These are phyloP conservation scores for Colletotrichum agaves DNA, from an alignment of 2,329 filamentous ascomycete species.

Conservation along the genomic window DNA sequence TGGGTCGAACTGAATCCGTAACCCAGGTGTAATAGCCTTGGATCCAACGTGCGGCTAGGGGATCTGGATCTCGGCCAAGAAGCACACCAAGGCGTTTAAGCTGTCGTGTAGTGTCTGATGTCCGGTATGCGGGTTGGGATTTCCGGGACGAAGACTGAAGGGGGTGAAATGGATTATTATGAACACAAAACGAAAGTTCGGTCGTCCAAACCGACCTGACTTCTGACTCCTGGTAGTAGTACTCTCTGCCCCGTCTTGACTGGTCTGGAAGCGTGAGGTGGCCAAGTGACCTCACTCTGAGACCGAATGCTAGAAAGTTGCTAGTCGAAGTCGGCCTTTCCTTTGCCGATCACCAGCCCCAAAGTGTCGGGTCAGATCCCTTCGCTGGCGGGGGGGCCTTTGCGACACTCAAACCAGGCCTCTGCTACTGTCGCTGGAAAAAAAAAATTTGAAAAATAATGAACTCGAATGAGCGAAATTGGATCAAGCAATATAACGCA, in stretches of 20 bases:
- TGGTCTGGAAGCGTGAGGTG: slow-evolving; percentile 5
- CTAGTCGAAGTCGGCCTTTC: slow-evolving; percentile 26
- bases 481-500: not conserved
- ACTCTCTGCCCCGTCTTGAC: not conserved
- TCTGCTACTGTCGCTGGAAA: not conserved
- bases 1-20: slow-evolving; percentile 1
- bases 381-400: not conserved
- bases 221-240: not conserved
- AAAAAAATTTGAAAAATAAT: not conserved
- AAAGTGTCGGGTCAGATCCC: not conserved
- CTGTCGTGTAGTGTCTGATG: slow-evolving; percentile 12
- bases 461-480: not conserved
- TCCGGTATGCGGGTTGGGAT: slow-evolving; percentile 9
- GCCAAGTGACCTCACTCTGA: slow-evolving; percentile 29
- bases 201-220: not conserved
- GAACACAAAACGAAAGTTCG: not conserved
- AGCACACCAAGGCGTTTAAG: slow-evolving; percentile 8
- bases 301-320: slow-evolving; percentile 18
- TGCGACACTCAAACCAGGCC: not conserved
- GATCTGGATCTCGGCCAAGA: slow-evolving; percentile 23
- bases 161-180: not conserved
- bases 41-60: not conserved
- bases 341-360: slow-evolving; percentile 30
- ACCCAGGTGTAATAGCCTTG: not conserved
- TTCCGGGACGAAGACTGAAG: not conserved